These are phyloP conservation scores for Colletotrichum karsti DNA, from an alignment of 2,329 filamentous ascomycete genomes.

Conservation along the genomic window DNA sequence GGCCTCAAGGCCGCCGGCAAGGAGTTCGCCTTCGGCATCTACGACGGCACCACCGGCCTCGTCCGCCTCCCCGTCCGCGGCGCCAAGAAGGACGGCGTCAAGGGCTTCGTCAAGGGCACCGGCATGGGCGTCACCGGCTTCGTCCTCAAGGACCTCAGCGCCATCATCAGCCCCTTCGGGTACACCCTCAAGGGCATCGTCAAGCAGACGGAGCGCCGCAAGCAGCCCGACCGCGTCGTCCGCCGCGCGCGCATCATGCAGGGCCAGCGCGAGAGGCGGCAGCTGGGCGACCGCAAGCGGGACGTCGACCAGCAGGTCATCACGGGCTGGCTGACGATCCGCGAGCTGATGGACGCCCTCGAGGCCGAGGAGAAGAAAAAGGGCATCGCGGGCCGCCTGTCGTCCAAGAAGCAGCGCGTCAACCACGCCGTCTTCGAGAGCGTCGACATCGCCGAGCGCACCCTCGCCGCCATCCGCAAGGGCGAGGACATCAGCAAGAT, in stretches of 20 bases:
- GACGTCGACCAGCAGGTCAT: slow-evolving; percentile 40
- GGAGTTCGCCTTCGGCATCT: slow-evolving; percentile 71
- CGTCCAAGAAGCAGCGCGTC: slow-evolving; percentile 45
- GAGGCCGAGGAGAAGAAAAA: slow-evolving; percentile 42
- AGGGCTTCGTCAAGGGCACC: slow-evolving; percentile 60
- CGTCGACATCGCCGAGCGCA: slow-evolving; percentile 53
- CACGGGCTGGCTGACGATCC: slow-evolving; percentile 51
- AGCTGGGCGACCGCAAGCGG: slow-evolving; percentile 42
- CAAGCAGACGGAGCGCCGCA: slow-evolving; percentile 64
- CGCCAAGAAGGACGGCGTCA: slow-evolving; percentile 59
- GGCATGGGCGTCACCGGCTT: slow-evolving; percentile 72
- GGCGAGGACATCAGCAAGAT: slow-evolving; percentile 51
- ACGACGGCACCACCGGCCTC: slow-evolving; percentile 71
- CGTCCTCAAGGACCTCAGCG: slow-evolving; percentile 71
- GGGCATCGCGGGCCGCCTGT: slow-evolving; percentile 41
- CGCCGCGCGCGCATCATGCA: slow-evolving; percentile 67
- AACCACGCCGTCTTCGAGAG: slow-evolving; percentile 58
- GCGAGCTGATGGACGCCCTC: slow-evolving; percentile 48
- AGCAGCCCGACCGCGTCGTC: slow-evolving; percentile 61
- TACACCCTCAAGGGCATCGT: slow-evolving; percentile 72
- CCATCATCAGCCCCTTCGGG: slow-evolving; percentile 66
- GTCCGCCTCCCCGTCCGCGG: slow-evolving; percentile 67
- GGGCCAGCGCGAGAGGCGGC: slow-evolving; percentile 56
- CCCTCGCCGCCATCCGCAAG: slow-evolving; percentile 53
- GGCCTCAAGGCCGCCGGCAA: slow-evolving; percentile 68